A percentile compares a stretch with the other conserved stretches of the same genome.
phyloP scores from a whole-genome alignment of 441 rosid genomes.

The Manihot esculenta region DNA sequence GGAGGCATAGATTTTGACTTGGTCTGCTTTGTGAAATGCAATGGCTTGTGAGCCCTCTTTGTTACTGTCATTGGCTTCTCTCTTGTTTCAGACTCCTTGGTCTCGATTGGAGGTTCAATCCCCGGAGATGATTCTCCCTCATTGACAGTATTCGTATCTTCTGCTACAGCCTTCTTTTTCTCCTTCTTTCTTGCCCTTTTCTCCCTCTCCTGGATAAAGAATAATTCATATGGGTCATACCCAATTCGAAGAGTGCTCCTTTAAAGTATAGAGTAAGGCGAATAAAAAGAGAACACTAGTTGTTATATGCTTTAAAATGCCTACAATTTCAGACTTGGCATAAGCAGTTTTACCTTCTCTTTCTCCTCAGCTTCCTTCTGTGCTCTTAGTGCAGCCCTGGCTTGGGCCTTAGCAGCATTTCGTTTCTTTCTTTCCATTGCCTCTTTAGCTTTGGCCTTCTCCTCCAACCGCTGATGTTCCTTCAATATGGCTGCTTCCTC shows the following conservation, averaged over 20 bases:
- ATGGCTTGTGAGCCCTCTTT: conserved; percentile 48
- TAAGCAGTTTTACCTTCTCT: conserved; percentile 49
- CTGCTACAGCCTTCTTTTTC: conserved; percentile 39
- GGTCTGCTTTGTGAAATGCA: conserved; percentile 54
- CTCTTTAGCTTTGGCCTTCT: conserved; percentile 75
- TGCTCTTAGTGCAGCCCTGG: conserved; percentile 65
- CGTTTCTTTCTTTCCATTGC: conserved; percentile 80
- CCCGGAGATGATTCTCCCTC: conserved; percentile 35
- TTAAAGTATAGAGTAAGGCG: not conserved
- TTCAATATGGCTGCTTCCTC: conserved; percentile 62
- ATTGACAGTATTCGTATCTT: conserved; percentile 25
- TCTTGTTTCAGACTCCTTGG: conserved; percentile 38
- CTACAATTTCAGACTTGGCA: not conserved
- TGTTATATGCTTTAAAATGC: not conserved
- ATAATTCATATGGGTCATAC: conserved; percentile 2
- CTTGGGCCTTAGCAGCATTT: conserved; percentile 66
- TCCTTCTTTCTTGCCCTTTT: conserved; percentile 75
- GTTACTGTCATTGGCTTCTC: conserved; percentile 39
- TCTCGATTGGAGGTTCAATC: conserved; percentile 38
- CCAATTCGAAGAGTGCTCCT: not conserved
- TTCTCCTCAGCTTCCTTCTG: conserved; percentile 78
- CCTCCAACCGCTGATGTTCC: conserved; percentile 71
- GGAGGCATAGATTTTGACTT: conserved; percentile 58
- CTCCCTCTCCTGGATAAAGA: conserved; percentile 64
- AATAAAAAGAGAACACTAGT: not conserved